Percentiles rank a stretch among this genome's conserved stretches.
These are phyloP conservation scores for Arxiozyma telluris DNA, from an alignment of 1,139 yeast species.

Conservation along the genomic window DNA sequence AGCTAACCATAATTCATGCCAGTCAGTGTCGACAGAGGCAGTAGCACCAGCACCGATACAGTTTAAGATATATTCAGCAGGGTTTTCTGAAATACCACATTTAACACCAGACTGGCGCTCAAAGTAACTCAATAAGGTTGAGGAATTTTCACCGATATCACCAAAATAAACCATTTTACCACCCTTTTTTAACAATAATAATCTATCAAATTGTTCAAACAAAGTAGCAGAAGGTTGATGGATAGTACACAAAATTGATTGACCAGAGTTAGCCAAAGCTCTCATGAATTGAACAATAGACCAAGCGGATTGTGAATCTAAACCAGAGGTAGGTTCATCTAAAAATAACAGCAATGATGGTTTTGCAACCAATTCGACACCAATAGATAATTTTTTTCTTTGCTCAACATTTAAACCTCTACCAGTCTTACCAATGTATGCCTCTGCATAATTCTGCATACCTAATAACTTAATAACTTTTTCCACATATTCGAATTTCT, in stretches of 20 bases:
- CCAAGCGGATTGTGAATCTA: constrained; percentile 54
- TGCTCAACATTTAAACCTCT: constrained; percentile 59
- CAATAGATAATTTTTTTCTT: constrained; percentile 57
- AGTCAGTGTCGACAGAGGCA: constrained; percentile 39
- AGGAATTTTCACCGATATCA: constrained; percentile 49
- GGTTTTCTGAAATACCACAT: constrained; percentile 45
- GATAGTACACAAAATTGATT: constrained; percentile 48
- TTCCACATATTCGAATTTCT: constrained; percentile 51
- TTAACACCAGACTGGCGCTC: constrained; percentile 44
- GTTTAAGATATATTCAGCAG: constrained; percentile 59
- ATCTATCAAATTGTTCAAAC: constrained; percentile 45
- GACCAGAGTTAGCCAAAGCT: constrained; percentile 46
- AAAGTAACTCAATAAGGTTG: constrained; percentile 44
- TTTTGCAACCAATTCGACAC: constrained; percentile 50
- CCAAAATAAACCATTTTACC: constrained; percentile 63
- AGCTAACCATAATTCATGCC: constrained; percentile 40
- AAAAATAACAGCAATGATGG: constrained; percentile 44
- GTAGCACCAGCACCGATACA: constrained; percentile 66
- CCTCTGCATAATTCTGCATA: constrained; percentile 56
- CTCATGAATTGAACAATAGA: constrained; percentile 45
- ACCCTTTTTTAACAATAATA: constrained; percentile 42
- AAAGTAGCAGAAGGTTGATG: constrained; percentile 53
- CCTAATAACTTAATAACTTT: constrained; percentile 47
- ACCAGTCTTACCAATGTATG: constrained; percentile 48
- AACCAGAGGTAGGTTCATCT: constrained; percentile 54